Evolutionary conservation across 164 flowering plant genomes (phyloP).

Genomic region (Macadamia integrifolia): DNA sequence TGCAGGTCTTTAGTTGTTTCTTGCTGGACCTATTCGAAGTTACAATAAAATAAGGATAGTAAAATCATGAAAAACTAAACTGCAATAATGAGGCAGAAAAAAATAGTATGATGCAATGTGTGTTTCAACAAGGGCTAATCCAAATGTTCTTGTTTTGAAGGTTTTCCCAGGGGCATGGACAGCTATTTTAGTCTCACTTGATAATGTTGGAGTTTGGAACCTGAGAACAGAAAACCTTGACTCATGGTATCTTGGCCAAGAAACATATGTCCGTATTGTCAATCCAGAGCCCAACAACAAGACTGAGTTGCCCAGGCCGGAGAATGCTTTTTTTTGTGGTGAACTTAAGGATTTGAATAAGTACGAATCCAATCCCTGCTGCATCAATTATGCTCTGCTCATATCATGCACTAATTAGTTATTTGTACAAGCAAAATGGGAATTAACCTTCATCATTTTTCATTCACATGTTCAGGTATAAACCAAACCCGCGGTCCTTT

Average conservation of each 20-base stretch:
- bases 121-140: no score
- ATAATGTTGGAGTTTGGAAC: constrained; percentile 95
- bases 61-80: no score
- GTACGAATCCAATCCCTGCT: constrained; percentile 30
- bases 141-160: constrained; percentile 23
- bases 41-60: no score
- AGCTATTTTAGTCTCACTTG: constrained; percentile 74
- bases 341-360: constrained; percentile 51
- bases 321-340: constrained; percentile 78
- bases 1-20: no score
- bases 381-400: no score
- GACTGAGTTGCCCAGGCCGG: constrained; percentile 73
- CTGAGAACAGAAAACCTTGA: constrained; percentile 85
- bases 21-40: no score
- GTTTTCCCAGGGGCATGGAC: constrained; percentile 98
- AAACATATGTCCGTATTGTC: constrained; percentile 68
- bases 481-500: constrained; percentile 22
- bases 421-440: no score
- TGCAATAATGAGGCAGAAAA: no score
- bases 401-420: no score
- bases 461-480: constrained; percentile 42
- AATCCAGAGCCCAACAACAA: constrained; percentile 78
- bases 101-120: no score
- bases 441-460: neutral
- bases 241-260: constrained; percentile 92